phyloP scores from a whole-genome alignment of 805 yeast species.

The Wickerhamomyces rabaulensis region DNA sequence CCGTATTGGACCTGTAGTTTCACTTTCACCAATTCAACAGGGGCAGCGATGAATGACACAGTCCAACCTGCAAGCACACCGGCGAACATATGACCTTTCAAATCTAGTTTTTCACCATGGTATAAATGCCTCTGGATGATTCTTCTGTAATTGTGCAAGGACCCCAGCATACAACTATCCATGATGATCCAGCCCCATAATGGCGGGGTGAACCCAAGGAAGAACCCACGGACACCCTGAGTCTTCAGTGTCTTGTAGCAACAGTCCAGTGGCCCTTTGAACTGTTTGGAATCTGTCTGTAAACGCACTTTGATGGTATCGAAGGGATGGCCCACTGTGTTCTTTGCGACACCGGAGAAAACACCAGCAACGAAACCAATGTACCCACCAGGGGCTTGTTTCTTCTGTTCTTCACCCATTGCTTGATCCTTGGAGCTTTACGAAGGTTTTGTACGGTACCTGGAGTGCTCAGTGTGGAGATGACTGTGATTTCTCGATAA shows the following conservation, averaged over 20 bases:
- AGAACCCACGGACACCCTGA: slow-evolving; percentile 78
- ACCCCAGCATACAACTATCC: slow-evolving; percentile 90
- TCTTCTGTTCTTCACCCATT: not conserved
- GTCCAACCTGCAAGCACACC: slow-evolving; percentile 84
- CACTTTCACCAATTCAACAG: slow-evolving; percentile 86
- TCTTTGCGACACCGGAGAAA: slow-evolving; percentile 81
- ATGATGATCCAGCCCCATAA: slow-evolving; percentile 88
- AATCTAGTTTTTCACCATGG: slow-evolving; percentile 55
- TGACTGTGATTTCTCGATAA: too few species aligned
- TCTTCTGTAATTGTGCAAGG: slow-evolving; percentile 71
- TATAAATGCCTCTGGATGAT: slow-evolving; percentile 61
- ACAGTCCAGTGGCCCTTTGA: slow-evolving; percentile 81
- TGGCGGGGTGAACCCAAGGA: slow-evolving; percentile 91
- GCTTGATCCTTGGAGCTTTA: not conserved
- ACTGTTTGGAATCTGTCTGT: slow-evolving; percentile 64
- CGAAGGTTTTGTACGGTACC: too few species aligned
- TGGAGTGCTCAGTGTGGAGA: too few species aligned
- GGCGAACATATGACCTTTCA: slow-evolving; percentile 70
- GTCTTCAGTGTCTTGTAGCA: slow-evolving; percentile 61
- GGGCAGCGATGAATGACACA: slow-evolving; percentile 93
- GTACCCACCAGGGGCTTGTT: slow-evolving; percentile 21
- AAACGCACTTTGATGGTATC: slow-evolving; percentile 86
- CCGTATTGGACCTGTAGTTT: slow-evolving; percentile 88
- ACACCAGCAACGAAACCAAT: slow-evolving; percentile 87
- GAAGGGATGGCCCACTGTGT: slow-evolving; percentile 89